Conservation (phyloP, 371 early-diverging fungal species). For the Coemansia sp. region DNA sequence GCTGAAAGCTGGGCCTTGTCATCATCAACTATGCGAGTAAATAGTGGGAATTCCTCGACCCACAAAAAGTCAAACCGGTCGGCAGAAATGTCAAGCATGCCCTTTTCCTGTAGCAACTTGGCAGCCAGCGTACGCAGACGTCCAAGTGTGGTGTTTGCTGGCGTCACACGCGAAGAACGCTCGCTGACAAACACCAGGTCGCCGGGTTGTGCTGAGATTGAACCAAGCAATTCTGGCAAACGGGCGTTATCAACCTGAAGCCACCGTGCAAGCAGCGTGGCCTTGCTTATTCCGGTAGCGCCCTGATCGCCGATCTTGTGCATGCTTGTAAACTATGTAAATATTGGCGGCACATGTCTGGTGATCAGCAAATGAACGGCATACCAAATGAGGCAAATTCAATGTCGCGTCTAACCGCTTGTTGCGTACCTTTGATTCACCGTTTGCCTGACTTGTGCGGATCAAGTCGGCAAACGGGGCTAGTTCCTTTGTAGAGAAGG, state of each 20-base stretch:
- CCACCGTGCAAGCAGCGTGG: constrained; percentile 36
- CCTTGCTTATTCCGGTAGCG: constrained; percentile 20
- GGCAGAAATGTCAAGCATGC: constrained; percentile 53
- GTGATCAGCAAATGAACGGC: too few species aligned
- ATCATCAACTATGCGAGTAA: constrained; percentile 63
- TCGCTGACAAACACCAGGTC: constrained; percentile 49
- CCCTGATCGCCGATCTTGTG: constrained; percentile 31
- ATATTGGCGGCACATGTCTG: neutral
- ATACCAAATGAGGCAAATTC: neutral
- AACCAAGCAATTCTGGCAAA: neutral
- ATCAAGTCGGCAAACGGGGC: constrained; percentile 54
- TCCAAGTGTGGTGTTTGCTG: constrained; percentile 78
- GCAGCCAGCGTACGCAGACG: constrained; percentile 66
- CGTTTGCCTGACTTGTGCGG: constrained; percentile 61
- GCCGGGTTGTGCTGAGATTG: constrained; percentile 19
- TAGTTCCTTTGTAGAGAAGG: constrained; percentile 33
- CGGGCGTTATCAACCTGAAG: neutral
- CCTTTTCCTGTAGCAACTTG: constrained; percentile 60
- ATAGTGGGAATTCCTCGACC: constrained; percentile 88
- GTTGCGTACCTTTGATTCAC: constrained; percentile 57
- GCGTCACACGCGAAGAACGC: constrained; percentile 47
- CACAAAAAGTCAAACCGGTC: constrained; percentile 73
- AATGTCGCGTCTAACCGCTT: neutral
- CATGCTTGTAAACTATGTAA: constrained; percentile 23
- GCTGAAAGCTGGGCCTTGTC: constrained; percentile 56